Evolutionary conservation across 768 basidiomycete genomes (phyloP), one percentile per base, ranked within the genome.

Genomic region (Rhizopogon sp.): DNA sequence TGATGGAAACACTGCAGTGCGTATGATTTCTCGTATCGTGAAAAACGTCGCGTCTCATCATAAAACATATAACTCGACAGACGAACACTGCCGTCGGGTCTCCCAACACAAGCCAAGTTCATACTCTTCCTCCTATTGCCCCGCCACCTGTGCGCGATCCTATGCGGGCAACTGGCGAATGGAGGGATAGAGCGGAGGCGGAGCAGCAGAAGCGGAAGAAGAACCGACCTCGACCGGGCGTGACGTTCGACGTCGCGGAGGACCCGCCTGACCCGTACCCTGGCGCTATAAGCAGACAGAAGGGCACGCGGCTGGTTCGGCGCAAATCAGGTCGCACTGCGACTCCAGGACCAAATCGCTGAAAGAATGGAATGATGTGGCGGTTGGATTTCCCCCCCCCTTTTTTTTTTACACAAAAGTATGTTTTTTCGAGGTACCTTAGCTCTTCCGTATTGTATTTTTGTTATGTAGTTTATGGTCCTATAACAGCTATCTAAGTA

Each of bases 11-110:
- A 89, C 88, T 53, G 85, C 86, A 47, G 90, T 91, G 68, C 70
- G 87, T 64, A 37, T 66, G n/a, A 25, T 50, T 53, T 37, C 6
- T 33, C 43, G 53, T 50, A 17, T 52, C 52, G 10, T 28, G 52
- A 54, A 25, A 25, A 31, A 40, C 39, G 43, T n/a, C 40, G 31
- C 40, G 39, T 43, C 22, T 56, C 28, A 54, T 46, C 50, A 64
- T 56, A 28, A 17, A 25, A 25, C 25, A 25, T 25, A 25, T 3
- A 25, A 10, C 61, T 4, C 14, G 42, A 45, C 39, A 87, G 85
- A 70, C 83, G 14, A 90, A 83, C 61, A 89, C 90, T 28, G 80
- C 87, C 43, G 67, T 90, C 28, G 88, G 86, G 14, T 88, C 87
- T 3, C 90, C 90, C 5, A 2, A 77, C 82, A 73, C 82, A 58